Evolutionary conservation across 345 rosid species (phyloP).

Genomic region (Toxicodendron radicans): DNA sequence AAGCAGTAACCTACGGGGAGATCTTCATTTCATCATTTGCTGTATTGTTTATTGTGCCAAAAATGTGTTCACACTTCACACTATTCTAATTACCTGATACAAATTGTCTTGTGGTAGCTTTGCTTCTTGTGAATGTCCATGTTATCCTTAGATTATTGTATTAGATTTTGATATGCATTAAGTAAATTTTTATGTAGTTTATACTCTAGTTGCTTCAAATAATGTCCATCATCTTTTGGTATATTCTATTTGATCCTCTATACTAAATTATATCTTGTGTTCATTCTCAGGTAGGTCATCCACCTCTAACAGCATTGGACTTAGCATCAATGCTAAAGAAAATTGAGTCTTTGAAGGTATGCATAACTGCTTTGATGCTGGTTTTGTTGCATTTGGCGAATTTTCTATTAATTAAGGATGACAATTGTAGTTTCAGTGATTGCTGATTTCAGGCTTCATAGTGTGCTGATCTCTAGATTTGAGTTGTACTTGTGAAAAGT

Average conservation of each 20-base stretch:
- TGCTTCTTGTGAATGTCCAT: not conserved
- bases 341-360: slow-evolving; percentile 67
- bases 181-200: slow-evolving; percentile 3
- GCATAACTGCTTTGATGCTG: not conserved
- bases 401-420: slow-evolving; percentile 10
- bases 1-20: not conserved
- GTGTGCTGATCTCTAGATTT: too few relatives aligned
- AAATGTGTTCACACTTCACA: not conserved
- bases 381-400: not conserved
- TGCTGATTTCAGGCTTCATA: too few relatives aligned
- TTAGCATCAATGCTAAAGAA: slow-evolving; percentile 65
- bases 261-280: slow-evolving; percentile 9
- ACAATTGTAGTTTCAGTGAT: not conserved
- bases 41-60: not conserved
- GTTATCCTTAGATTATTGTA: not conserved
- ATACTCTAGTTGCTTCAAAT: not conserved
- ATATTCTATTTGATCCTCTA: not conserved
- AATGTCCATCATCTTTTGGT: not conserved
- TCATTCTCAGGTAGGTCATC: slow-evolving; percentile 52
- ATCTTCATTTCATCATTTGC: not conserved
- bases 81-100: not conserved
- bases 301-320: slow-evolving; percentile 56
- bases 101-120: not conserved
- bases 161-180: slow-evolving; percentile 1
- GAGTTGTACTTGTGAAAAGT: too few relatives aligned